phyloP scores from a whole-genome alignment of 2,329 filamentous ascomycete genomes.

The Rutstroemia sp. region DNA sequence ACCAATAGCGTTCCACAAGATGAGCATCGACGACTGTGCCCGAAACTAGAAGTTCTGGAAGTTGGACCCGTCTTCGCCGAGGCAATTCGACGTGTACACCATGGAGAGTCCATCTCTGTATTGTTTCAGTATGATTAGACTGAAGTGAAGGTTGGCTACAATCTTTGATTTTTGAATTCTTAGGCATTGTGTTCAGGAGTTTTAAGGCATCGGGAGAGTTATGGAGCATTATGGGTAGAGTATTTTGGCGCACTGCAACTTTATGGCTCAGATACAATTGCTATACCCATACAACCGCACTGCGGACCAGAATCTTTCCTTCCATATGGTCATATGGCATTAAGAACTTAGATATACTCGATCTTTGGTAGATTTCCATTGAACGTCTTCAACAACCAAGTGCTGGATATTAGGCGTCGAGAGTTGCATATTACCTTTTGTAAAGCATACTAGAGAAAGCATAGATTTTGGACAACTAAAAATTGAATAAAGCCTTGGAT shows the following conservation, averaged over 20 bases:
- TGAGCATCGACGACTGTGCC: slow-evolving; percentile 68
- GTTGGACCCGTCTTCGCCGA: slow-evolving; percentile 89
- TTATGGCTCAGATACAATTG: neutral
- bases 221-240: neutral
- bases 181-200: neutral
- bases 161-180: neutral
- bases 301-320: neutral
- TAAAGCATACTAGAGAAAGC: too few relatives aligned
- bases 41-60: slow-evolving; percentile 88
- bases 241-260: neutral
- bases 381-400: neutral
- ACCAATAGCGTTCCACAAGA: slow-evolving; percentile 92
- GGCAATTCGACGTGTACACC: slow-evolving; percentile 91
- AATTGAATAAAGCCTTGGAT: neutral
- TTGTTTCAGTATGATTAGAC: slow-evolving; percentile 10
- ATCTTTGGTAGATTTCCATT: neutral
- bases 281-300: neutral
- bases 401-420: neutral
- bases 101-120: slow-evolving; percentile 77
- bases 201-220: neutral
- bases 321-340: neutral
- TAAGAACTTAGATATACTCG: neutral
- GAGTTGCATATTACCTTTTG: neutral
- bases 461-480: too few relatives aligned
- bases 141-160: slow-evolving; percentile 1